phyloP scores from a whole-genome alignment of 495 filamentous ascomycete species.

The Penicillium manginii region DNA sequence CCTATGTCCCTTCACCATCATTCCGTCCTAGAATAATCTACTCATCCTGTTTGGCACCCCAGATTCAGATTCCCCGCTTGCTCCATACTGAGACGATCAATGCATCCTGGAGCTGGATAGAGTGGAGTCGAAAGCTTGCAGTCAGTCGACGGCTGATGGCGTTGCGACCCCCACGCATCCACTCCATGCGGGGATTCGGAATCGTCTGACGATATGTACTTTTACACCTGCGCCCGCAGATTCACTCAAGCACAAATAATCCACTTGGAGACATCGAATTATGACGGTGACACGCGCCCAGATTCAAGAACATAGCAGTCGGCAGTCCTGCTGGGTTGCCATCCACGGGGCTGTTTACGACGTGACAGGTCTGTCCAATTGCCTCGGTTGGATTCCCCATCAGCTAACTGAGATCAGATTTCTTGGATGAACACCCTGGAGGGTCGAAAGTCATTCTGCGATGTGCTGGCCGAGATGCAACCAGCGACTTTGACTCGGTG shows the following conservation, averaged over 20 bases:
- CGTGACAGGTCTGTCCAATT: conserved; percentile 61
- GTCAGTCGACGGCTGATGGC: neutral
- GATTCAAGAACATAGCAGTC: conserved; percentile 67
- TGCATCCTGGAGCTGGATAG: neutral
- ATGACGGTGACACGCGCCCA: conserved; percentile 47
- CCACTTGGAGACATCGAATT: neutral
- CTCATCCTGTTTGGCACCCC: conserved; percentile 8
- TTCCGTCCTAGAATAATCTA: no score
- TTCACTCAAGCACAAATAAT: neutral
- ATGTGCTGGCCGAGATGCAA: conserved; percentile 86
- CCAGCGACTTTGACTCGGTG: conserved; percentile 80
- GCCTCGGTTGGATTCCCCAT: neutral
- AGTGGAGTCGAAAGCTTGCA: neutral
- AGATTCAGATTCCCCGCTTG: conserved; percentile 5
- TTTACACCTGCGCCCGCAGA: neutral
- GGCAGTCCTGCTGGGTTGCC: conserved; percentile 79
- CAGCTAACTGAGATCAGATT: conserved; percentile 19
- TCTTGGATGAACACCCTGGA: conserved; percentile 70
- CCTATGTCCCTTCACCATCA: no score
- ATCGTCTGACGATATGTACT: conserved; percentile 1
- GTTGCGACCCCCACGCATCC: conserved; percentile 5
- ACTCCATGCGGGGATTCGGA: conserved; percentile 1
- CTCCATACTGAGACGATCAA: neutral
- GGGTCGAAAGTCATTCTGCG: conserved; percentile 79
- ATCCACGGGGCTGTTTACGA: conserved; percentile 78